Evolutionary conservation across 768 basidiomycete species (phyloP), one percentile per base, ranked within the genome.

Genomic region (Mycena filopes): DNA sequence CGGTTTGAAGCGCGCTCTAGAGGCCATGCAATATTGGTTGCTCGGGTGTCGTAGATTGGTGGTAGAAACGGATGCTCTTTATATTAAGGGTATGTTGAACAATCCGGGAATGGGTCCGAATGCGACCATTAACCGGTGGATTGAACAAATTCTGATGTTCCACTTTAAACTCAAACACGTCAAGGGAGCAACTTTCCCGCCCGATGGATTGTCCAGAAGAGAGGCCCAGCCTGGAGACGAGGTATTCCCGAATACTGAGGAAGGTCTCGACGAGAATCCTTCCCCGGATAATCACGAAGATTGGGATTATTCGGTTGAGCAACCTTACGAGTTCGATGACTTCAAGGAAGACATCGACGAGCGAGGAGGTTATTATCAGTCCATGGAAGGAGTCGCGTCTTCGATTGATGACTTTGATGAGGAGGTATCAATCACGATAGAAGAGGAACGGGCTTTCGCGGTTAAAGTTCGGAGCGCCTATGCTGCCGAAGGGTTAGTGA

Each of bases 261-360:
- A n/a, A n/a, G n/a, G n/a, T n/a, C n/a, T n/a, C n/a, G 48, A 49
- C 12, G 20, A 49, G 31, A 49, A 49, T 33, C 48, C 48, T 31
- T 31, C 29, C 1, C 48, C 48, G 21, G 48, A 49, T 8, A 13
- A 49, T 31, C 48, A 49, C 18, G 4, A 3, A 18, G 48, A 49
- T 11, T 49, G 9, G 29, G 48, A 49, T 8, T 13, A 13, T 18
- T 20, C 7, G 2, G 21, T 26, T 13, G 10, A 2, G 3, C 48
- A 31, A n/a, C 48, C 48, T 5, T 18, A 31, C 16, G 48, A 31
- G 2, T 49, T 49, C 25, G 31, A 53, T 16, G 51, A 53, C 16
- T 36, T 53, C 36, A 21, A 40, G 16, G 21, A 36, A 9, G 49
- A 50, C 11, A 33, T 36, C 33, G 49, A 50, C 33, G 18, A 31